Conservation (phyloP, 1,139 yeast genomes). For the Hanseniaspora gamundiae region DNA sequence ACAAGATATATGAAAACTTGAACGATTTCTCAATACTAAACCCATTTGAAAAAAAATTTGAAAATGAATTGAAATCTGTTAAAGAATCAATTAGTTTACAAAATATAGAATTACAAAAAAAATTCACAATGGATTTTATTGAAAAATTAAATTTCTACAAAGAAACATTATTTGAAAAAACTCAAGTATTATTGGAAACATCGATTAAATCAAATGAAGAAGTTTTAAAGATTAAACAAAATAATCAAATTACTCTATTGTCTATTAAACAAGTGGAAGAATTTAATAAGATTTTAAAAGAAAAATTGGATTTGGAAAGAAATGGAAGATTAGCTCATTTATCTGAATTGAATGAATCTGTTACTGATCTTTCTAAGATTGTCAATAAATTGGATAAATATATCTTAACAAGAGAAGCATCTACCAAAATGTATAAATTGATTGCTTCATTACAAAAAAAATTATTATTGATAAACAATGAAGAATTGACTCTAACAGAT, state of each 20-base stretch:
- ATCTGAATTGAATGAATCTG: constrained; percentile 43
- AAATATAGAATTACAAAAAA: constrained; percentile 23
- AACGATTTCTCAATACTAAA: constrained; percentile 15
- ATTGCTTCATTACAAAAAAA: constrained; percentile 16
- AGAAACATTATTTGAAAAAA: constrained; percentile 48
- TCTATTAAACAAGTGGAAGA: constrained; percentile 62
- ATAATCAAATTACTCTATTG: constrained; percentile 62
- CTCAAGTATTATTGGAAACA: constrained; percentile 42
- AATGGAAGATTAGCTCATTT: constrained; percentile 66
- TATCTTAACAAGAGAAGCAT: constrained; percentile 19
- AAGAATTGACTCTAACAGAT: constrained; percentile 9
- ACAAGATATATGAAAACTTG: constrained; percentile 20
- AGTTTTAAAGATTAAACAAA: constrained; percentile 61
- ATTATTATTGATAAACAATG: constrained; percentile 3
- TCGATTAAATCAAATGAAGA: constrained; percentile 64
- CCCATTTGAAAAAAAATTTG: constrained; percentile 12
- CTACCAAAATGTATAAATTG: constrained; percentile 17
- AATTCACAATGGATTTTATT: constrained; percentile 35
- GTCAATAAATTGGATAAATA: constrained; percentile 16
- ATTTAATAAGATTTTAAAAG: constrained; percentile 51
- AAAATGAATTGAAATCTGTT: constrained; percentile 6
- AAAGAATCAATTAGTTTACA: constrained; percentile 21
- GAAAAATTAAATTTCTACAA: constrained; percentile 52
- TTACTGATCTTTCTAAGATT: constrained; percentile 29
- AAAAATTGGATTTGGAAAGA: constrained; percentile 69